Evolutionary conservation across 805 yeast species (phyloP).

Genomic region (Ogataea siamensis): DNA sequence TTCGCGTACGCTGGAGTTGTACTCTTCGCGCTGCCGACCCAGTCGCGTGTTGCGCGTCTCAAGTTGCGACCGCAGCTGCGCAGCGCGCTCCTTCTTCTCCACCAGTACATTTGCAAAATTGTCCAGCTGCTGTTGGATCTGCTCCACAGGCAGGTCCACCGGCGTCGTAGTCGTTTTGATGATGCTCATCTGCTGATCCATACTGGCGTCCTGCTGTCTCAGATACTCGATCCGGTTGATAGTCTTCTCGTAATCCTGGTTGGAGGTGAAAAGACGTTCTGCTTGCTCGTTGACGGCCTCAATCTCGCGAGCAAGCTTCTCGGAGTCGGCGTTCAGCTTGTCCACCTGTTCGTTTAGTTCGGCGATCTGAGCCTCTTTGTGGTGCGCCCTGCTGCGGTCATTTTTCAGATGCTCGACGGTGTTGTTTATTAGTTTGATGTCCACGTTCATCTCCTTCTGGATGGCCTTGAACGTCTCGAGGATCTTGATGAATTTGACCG

Average conservation of each 20-base stretch:
- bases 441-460: slow-evolving; percentile 73
- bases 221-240: slow-evolving; percentile 62
- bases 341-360: slow-evolving; percentile 45
- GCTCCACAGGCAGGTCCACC: slow-evolving; percentile 43
- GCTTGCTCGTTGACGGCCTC: slow-evolving; percentile 54
- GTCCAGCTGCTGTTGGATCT: slow-evolving; percentile 38
- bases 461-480: slow-evolving; percentile 73
- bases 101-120: slow-evolving; percentile 38
- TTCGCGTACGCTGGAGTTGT: slow-evolving; percentile 40
- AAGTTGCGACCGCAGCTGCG: slow-evolving; percentile 19
- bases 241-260: slow-evolving; percentile 77
- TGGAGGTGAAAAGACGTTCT: slow-evolving; percentile 63
- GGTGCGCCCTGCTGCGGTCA: slow-evolving; percentile 71
- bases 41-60: slow-evolving; percentile 14
- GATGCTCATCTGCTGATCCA: slow-evolving; percentile 51
- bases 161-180: slow-evolving; percentile 46
- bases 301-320: slow-evolving; percentile 47
- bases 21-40: slow-evolving; percentile 29
- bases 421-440: slow-evolving; percentile 72
- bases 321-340: slow-evolving; percentile 46
- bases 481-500: slow-evolving; percentile 88
- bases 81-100: slow-evolving; percentile 26
- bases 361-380: slow-evolving; percentile 47
- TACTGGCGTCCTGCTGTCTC: slow-evolving; percentile 43
- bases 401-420: slow-evolving; percentile 71